phyloP scores from a whole-genome alignment of 176 grass and related monocot species.

The Eragrostis curvula region DNA sequence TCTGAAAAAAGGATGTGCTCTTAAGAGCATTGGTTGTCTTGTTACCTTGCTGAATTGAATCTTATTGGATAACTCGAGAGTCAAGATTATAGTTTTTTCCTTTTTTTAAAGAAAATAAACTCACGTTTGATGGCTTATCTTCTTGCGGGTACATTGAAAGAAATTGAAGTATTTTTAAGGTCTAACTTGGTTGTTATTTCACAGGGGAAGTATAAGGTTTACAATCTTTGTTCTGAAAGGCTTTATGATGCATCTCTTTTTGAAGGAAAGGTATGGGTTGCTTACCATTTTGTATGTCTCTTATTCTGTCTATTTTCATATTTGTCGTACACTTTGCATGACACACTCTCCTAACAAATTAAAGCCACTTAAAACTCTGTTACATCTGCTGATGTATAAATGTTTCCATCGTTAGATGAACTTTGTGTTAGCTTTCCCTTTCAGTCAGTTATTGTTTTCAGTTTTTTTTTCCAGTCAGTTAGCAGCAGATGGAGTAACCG shows the following conservation, averaged over 20 bases:
- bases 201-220: constrained; percentile 99
- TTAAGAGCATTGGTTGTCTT: neutral
- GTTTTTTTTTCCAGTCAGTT: no score
- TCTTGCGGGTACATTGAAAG: neutral
- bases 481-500: no score
- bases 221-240: constrained; percentile 98
- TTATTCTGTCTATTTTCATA: constrained; percentile 7
- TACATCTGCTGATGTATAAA: neutral
- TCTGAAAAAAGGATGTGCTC: neutral
- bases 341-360: neutral
- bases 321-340: neutral
- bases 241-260: constrained; percentile 97
- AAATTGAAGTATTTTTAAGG: constrained; percentile 17
- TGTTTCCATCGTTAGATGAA: neutral
- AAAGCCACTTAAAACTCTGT: neutral
- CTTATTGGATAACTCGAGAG: neutral
- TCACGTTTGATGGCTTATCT: neutral
- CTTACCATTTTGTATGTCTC: constrained; percentile 33
- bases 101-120: neutral
- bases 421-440: no score
- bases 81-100: neutral
- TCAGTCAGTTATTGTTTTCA: no score
- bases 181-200: constrained; percentile 43
- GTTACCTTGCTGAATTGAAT: constrained; percentile 10
- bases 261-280: constrained; percentile 88